Evolutionary conservation across 192 early-diverging fungal genomes (phyloP), one percentile per base, ranked within the genome.

Genomic region (Coemansia sp.): DNA sequence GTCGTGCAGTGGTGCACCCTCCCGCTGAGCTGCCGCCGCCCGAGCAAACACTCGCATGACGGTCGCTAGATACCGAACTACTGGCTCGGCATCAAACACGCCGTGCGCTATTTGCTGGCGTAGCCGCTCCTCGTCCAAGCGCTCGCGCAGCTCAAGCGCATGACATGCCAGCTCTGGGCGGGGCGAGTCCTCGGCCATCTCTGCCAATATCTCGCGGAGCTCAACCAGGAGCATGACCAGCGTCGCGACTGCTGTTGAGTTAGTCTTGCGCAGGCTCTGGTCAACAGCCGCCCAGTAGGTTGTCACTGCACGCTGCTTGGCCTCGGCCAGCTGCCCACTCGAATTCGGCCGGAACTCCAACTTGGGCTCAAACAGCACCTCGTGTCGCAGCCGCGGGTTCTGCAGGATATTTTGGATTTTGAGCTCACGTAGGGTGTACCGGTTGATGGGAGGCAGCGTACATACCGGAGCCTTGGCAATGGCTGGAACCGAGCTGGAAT

Each of bases 311-410:
- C 81, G 74, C 55, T 84, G 69, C 69, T 92, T 92, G 24, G 75
- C 57, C 50, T 85, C 73, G 18, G 88, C 91, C 7, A 85, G 75
- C 42, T 87, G 85, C 33, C 93, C 91, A 58, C 91, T 89, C 18
- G 87, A 82, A 77, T 93, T 93, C 45, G 92, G 93, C 9, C 93
- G 88, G 84, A 96, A 96, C 71, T 92, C 88, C 23, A 96, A 86
- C 67, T 93, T 88, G 3, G 92, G 89, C 71, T 96, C 93, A 73
- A 96, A 93, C 33, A 91, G 82, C 53, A 96, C 84, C 71, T 96
- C 94, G 66, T 96, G 94, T 8, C 94, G 87, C 9, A 96, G 85
- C 53, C 93, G 92, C 34, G 90, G 78, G 69, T 92, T 94, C 50
- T 87, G 85, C 67, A 96, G 83, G 35, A 96, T 93, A 83, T 91